phyloP scores from a whole-genome alignment of 768 basidiomycete genomes.

The Phanerochaete carnosa region DNA sequence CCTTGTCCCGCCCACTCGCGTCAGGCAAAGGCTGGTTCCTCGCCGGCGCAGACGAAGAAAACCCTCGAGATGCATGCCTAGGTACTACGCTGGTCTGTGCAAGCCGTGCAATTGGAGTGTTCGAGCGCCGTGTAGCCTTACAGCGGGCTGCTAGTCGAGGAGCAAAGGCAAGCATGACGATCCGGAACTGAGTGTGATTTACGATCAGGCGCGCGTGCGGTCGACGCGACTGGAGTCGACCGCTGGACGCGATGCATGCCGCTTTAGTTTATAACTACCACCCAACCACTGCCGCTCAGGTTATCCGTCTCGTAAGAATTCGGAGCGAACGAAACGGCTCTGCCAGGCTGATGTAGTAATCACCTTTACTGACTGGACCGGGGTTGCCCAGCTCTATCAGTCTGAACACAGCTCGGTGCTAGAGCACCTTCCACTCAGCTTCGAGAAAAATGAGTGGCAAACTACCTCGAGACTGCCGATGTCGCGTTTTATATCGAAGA shows the following conservation, averaged over 20 bases:
- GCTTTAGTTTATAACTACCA: not conserved
- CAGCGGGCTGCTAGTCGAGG: constrained; percentile 4
- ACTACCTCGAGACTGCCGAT: too few species aligned
- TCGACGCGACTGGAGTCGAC: not conserved
- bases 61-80: not conserved
- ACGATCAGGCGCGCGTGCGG: not conserved
- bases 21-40: not conserved
- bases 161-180: constrained; percentile 4
- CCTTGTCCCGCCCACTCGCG: constrained; percentile 29
- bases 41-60: not conserved
- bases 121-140: not conserved
- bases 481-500: too few species aligned
- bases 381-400: too few species aligned
- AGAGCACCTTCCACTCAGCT: too few species aligned
- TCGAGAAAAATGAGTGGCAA: too few species aligned
- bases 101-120: not conserved
- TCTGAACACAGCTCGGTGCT: too few species aligned
- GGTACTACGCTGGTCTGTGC: not conserved
- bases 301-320: too few species aligned
- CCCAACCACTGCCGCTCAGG: not conserved
- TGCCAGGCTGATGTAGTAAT: too few species aligned
- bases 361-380: too few species aligned
- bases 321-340: too few species aligned
- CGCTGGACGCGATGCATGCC: not conserved
- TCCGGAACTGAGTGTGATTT: not conserved